phyloP scores from a whole-genome alignment of 2,329 filamentous ascomycete species.

The Pseudopyricularia cyperi region DNA sequence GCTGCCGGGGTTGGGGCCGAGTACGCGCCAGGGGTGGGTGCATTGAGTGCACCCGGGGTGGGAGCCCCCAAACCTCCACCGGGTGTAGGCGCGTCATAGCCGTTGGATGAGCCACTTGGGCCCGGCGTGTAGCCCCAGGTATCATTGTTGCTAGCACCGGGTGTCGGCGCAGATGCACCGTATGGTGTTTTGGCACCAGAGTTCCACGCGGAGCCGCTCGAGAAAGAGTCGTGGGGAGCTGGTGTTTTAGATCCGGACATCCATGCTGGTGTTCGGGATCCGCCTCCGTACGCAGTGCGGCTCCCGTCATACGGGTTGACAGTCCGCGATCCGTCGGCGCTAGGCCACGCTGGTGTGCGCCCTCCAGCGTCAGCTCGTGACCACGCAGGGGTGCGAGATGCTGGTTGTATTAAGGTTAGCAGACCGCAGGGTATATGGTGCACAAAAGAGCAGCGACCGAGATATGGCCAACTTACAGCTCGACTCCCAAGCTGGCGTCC shows the following conservation, averaged over 20 bases:
- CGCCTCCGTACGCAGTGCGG: conserved; percentile 57
- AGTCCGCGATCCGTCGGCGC: conserved; percentile 48
- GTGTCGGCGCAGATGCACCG: conserved; percentile 39
- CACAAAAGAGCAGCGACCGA: background rate
- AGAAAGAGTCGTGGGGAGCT: conserved; percentile 45
- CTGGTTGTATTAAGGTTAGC: conserved; percentile 16
- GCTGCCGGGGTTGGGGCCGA: conserved; percentile 51
- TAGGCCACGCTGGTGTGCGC: conserved; percentile 55
- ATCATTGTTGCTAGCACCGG: conserved; percentile 43
- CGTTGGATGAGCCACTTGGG: conserved; percentile 26
- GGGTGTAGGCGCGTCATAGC: conserved; percentile 61
- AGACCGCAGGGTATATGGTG: background rate
- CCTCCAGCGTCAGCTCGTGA: conserved; percentile 40
- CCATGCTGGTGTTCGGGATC: conserved; percentile 64
- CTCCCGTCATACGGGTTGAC: conserved; percentile 61
- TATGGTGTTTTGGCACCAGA: conserved; percentile 64
- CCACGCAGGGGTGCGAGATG: conserved; percentile 50
- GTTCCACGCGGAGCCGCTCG: conserved; percentile 50
- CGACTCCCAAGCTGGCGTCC: conserved; percentile 65
- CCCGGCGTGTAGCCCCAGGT: conserved; percentile 47
- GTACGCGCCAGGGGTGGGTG: conserved; percentile 59
- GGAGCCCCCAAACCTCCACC: conserved; percentile 45
- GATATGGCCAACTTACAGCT: conserved; percentile 42
- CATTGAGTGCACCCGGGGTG: conserved; percentile 49
- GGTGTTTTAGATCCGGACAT: conserved; percentile 65